phyloP scores from a whole-genome alignment of 495 filamentous ascomycete species.

The Coniosporium apollinis region DNA sequence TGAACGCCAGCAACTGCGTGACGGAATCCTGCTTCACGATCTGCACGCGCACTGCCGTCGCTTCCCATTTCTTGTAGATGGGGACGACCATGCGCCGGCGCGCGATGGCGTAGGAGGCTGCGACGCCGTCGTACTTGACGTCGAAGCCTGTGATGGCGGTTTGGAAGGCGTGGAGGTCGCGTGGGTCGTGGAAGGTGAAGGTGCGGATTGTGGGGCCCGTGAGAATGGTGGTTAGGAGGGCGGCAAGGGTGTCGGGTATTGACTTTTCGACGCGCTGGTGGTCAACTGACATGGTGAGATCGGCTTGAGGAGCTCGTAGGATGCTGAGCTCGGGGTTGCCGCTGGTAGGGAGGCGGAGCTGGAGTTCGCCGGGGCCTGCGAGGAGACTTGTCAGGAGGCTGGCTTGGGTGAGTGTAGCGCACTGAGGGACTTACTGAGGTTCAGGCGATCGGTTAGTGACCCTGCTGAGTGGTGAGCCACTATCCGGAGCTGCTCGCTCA shows the following conservation, averaged over 20 bases:
- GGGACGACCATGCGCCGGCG: slow-evolving; percentile 79
- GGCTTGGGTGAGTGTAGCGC: background rate
- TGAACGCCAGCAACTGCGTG: slow-evolving; percentile 64
- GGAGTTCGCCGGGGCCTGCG: slow-evolving; percentile 21
- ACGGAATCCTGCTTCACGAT: slow-evolving; percentile 46
- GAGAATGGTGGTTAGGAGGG: slow-evolving; percentile 13
- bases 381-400: background rate
- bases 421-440: slow-evolving; percentile 14
- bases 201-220: slow-evolving; percentile 17
- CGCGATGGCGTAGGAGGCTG: slow-evolving; percentile 58
- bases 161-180: slow-evolving; percentile 62
- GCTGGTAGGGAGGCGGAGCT: slow-evolving; percentile 18
- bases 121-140: slow-evolving; percentile 29
- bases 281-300: slow-evolving; percentile 20
- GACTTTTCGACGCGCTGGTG: slow-evolving; percentile 1
- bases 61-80: slow-evolving; percentile 82
- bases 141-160: slow-evolving; percentile 51
- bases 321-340: slow-evolving; percentile 15
- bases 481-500: slow-evolving; percentile 53
- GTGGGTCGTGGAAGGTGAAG: slow-evolving; percentile 20
- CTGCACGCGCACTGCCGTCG: slow-evolving; percentile 55
- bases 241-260: slow-evolving; percentile 10
- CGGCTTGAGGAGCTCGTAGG: slow-evolving; percentile 20
- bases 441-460: slow-evolving; percentile 22
- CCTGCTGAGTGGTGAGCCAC: slow-evolving; percentile 20